A percentile compares a stretch with the other conserved stretches of the same genome.
These are phyloP conservation scores for Sinapis alba DNA, from an alignment of 441 rosid species.

Conservation along the genomic window DNA sequence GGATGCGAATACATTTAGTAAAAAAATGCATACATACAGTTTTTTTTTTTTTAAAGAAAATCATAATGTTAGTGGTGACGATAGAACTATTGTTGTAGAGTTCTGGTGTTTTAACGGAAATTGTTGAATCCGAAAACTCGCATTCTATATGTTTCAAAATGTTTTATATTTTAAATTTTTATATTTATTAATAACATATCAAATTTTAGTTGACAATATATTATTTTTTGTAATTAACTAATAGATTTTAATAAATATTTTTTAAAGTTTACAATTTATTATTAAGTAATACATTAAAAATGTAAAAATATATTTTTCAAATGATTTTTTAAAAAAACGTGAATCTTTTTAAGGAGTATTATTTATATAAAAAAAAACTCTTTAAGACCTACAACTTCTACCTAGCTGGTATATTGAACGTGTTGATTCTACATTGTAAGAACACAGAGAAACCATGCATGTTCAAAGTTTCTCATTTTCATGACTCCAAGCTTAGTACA, in stretches of 20 bases:
- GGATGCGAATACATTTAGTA: not conserved
- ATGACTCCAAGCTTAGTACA: constrained; percentile 21
- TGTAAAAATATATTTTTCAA: too few species aligned
- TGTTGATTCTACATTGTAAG: constrained; percentile 10
- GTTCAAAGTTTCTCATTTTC: constrained; percentile 31
- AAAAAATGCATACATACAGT: not conserved
- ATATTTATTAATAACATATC: too few species aligned
- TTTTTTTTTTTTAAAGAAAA: not conserved
- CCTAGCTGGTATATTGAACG: constrained; percentile 7
- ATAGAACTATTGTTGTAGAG: not conserved
- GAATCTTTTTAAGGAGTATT: too few species aligned
- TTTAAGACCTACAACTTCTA: constrained; percentile 1
- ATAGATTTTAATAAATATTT: too few species aligned
- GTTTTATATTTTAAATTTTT: too few species aligned
- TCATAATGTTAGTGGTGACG: not conserved
- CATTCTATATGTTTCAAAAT: too few species aligned
- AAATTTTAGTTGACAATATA: too few species aligned
- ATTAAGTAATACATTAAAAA: too few species aligned
- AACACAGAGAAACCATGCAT: constrained; percentile 22
- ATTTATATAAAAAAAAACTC: not conserved
- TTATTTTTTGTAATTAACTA: too few species aligned
- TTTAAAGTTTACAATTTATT: too few species aligned
- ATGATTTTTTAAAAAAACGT: too few species aligned
- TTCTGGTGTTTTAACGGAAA: not conserved
- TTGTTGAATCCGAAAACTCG: not conserved